Conservation (phyloP, 352 stramenopile genomes). For the Pythium scleroteichum region DNA sequence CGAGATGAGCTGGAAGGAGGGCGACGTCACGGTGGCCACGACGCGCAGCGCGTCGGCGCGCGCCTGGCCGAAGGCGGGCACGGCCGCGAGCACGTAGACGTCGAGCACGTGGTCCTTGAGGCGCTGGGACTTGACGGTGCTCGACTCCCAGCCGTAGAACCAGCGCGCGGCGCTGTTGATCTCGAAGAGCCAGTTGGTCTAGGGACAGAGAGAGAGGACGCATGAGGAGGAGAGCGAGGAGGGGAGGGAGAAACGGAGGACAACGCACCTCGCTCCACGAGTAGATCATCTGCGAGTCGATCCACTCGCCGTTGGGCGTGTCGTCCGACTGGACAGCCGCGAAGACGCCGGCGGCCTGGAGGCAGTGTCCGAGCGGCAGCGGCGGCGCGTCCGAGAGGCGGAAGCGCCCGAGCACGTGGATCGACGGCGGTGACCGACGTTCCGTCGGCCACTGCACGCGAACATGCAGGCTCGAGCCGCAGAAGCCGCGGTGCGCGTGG, state of each 20-base stretch:
- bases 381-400: conserved; percentile 34
- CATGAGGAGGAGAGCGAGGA: not conserved
- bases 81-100: conserved; percentile 21
- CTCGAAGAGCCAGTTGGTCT: conserved; percentile 32
- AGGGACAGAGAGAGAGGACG: not conserved
- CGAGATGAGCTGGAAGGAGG: conserved; percentile 22
- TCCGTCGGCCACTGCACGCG: conserved; percentile 23
- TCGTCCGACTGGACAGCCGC: conserved; percentile 48
- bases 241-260: not conserved
- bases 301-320: conserved; percentile 59
- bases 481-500: conserved; percentile 64
- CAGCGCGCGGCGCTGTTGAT: conserved; percentile 54
- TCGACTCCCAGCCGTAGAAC: conserved; percentile 75
- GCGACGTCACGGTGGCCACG: conserved; percentile 11
- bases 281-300: conserved; percentile 30
- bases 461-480: conserved; percentile 48
- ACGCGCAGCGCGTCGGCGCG: conserved; percentile 9
- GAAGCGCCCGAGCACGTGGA: conserved; percentile 47
- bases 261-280: conserved; percentile 15
- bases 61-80: not conserved
- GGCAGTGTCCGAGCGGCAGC: conserved; percentile 18
- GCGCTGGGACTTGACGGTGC: conserved; percentile 52
- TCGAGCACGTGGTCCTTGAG: conserved; percentile 55
- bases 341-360: conserved; percentile 19
- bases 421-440: not conserved